Conservation (phyloP, 108 stramenopile genomes). For the Cyclotella atomus region DNA sequence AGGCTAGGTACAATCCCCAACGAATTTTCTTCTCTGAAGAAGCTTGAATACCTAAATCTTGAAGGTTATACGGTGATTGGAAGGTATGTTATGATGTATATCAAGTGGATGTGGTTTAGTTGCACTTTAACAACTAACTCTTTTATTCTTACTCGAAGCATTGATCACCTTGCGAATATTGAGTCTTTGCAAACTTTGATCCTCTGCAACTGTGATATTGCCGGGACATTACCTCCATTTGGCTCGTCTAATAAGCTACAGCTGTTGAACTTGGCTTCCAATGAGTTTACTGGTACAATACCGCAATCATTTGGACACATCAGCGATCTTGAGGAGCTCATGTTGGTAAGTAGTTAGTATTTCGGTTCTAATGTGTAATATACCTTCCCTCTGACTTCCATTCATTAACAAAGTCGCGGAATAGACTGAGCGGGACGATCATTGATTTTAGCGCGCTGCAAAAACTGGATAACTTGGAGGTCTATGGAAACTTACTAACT, state of each 20-base stretch:
- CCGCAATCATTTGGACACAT: not conserved
- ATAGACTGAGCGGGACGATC: not conserved
- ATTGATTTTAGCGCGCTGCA: not conserved
- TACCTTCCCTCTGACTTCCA: not conserved
- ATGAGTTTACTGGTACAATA: not conserved
- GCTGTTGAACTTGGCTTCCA: not conserved
- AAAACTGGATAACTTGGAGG: conserved; percentile 36
- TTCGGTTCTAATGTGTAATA: not conserved
- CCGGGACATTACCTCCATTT: not conserved
- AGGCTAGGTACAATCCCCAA: conserved; percentile 18
- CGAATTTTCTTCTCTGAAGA: conserved; percentile 9
- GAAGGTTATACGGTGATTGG: conserved; percentile 53
- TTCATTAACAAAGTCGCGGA: not conserved
- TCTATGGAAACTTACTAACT: conserved; percentile 53
- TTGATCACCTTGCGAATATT: not conserved
- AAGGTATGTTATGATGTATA: not conserved
- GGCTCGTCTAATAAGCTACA: not conserved
- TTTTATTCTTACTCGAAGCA: not conserved
- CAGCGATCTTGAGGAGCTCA: not conserved
- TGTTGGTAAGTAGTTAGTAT: not conserved
- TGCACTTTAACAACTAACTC: not conserved
- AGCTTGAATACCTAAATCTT: conserved; percentile 49
- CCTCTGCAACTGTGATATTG: not conserved
- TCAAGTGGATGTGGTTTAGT: not conserved
- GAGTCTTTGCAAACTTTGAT: not conserved